Evolutionary conservation across 1,284 basidiomycete genomes (phyloP), one percentile per base, ranked within the genome.

Genomic region (Afroboletus lepidellus): DNA sequence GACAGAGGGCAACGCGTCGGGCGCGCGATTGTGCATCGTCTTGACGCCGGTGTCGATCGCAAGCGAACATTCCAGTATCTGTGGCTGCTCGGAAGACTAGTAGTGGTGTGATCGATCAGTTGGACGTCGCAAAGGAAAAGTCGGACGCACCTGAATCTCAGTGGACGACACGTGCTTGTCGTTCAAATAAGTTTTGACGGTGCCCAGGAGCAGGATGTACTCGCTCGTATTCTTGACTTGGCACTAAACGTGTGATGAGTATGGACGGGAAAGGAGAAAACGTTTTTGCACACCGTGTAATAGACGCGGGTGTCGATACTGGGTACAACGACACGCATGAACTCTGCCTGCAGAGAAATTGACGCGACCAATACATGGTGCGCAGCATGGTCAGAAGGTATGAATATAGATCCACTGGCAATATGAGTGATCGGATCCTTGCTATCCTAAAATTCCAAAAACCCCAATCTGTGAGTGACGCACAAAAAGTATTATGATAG

Each of bases 301-400:
- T 54, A 66, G 15, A 65, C 58, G 1, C 55, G 48, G 8, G 46
- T 43, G 37, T 63, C 53, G 7, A 60, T 24, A 23, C 53, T 52
- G 11, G 62, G 64, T 20, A 58, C 60, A 2, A 51, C 55, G 12
- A 66, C 51, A 23, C 54, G 56, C 50, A 58, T 63, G 46, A 66
- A 63, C 18, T 51, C 43, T 0, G 52, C 62, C 11, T 55, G 50
- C 3, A 63, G 52, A 24, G 60, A 25, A 27, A 67, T 41, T 9
- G 60, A 63, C 13, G 55, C 42, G 15, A 67, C 51, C 27, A 67
- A 32, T 2, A 63, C 43, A 23, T 60, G 60, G 41, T 65, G 63
- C 6, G 33, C 41, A 25, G 39, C 38, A 0, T 32, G 32, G 11
- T 49, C 53, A 18, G 60, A 60, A 20, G 64, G 60, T 15, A 66